phyloP scores from a whole-genome alignment of 2,329 filamentous ascomycete species.

The Aspergillus ibericus region DNA sequence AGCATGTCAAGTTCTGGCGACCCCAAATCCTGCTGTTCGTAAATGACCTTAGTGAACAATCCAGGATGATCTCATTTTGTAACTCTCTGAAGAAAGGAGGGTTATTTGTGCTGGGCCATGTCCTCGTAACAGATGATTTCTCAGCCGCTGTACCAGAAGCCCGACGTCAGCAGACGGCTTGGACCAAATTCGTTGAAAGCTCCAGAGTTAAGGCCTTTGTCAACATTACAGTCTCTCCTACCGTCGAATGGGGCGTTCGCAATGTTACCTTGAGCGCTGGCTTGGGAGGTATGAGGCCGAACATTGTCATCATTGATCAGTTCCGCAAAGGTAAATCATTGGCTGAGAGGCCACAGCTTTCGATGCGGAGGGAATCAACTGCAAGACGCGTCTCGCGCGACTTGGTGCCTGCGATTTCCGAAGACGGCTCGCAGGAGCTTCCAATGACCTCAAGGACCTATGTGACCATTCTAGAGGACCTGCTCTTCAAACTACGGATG shows the following conservation, averaged over 20 bases:
- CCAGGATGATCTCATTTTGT: constrained; percentile 83
- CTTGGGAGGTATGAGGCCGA: constrained; percentile 83
- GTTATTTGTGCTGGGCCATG: constrained; percentile 81
- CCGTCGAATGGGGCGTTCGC: constrained; percentile 79
- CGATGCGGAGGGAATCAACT: constrained; percentile 29
- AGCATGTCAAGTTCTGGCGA: constrained; percentile 92
- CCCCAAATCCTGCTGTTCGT: constrained; percentile 83
- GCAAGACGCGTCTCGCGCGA: constrained; percentile 21
- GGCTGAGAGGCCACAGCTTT: constrained; percentile 56
- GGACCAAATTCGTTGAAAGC: constrained; percentile 85
- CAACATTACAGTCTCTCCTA: constrained; percentile 79
- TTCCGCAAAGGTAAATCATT: constrained; percentile 62
- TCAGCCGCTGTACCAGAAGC: constrained; percentile 75
- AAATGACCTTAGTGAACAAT: constrained; percentile 78
- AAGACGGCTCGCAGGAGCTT: constrained; percentile 66
- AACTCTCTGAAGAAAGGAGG: constrained; percentile 88
- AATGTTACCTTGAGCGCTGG: constrained; percentile 81
- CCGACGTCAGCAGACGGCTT: constrained; percentile 74
- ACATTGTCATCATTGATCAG: constrained; percentile 80
- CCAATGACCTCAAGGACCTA: constrained; percentile 72
- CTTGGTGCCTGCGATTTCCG: constrained; percentile 48
- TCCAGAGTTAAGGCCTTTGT: constrained; percentile 87
- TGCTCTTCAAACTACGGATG: constrained; percentile 73
- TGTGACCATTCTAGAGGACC: constrained; percentile 78
- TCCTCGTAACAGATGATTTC: constrained; percentile 84